Evolutionary conservation across 169 alveolate genomes (phyloP).

Genomic region (Plasmodium yoelii): DNA sequence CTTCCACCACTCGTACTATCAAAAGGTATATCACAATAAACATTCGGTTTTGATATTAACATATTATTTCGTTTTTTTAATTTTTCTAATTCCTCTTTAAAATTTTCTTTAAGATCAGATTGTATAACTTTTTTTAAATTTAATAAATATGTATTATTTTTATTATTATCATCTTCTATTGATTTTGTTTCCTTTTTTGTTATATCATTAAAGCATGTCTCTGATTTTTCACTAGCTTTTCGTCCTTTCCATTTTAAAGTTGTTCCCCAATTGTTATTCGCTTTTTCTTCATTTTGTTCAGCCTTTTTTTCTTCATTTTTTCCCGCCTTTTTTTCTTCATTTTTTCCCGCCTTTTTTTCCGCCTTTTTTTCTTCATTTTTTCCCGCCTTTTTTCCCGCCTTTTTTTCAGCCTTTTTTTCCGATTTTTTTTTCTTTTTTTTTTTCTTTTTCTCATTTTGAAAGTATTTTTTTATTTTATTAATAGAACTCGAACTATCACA

Average conservation of each 20-base stretch:
- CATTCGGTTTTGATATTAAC: conserved; percentile 23
- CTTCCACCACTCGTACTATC: conserved; percentile 47
- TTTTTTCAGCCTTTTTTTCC: neutral
- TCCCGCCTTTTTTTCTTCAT: too few species aligned
- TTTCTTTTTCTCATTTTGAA: conserved; percentile 13
- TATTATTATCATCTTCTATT: neutral
- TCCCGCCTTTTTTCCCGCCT: neutral
- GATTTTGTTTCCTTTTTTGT: neutral
- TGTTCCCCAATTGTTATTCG: neutral
- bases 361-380: conserved; percentile 5
- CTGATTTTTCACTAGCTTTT: neutral
- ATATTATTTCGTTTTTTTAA: conserved; percentile 46
- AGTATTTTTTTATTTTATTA: conserved; percentile 30
- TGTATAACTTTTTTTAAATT: conserved; percentile 25
- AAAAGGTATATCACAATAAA: conserved; percentile 16
- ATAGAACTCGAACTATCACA: conserved; percentile 3
- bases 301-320: neutral
- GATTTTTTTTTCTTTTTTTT: neutral
- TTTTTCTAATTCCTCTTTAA: conserved; percentile 48
- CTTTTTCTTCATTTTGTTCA: neutral
- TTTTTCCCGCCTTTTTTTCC: neutral
- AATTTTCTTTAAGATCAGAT: conserved; percentile 22
- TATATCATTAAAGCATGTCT: neutral
- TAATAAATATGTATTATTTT: neutral
- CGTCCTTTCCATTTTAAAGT: conserved; percentile 7